phyloP scores from a whole-genome alignment of 208 protist species.

The Plasmodiophora brassicae region DNA sequence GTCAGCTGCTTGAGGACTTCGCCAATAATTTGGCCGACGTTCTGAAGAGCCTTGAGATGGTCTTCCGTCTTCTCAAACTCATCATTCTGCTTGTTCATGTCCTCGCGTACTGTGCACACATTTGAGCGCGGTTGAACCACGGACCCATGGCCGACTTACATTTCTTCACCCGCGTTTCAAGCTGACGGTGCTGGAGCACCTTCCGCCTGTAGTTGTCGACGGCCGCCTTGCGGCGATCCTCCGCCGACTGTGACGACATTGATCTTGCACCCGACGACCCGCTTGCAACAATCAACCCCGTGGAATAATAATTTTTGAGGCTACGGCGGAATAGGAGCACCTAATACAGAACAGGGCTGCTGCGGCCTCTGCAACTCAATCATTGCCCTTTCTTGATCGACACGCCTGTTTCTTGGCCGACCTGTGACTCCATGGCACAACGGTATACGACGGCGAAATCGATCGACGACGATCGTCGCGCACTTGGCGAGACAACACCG shows the following conservation, averaged over 20 bases:
- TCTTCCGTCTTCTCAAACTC: slow-evolving; percentile 91
- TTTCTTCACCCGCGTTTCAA: slow-evolving; percentile 53
- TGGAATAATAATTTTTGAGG: no score
- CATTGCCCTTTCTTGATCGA: no score
- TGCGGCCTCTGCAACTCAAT: no score
- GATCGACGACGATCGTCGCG: no score
- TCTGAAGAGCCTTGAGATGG: slow-evolving; percentile 93
- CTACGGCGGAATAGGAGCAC: no score
- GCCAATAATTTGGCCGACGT: slow-evolving; percentile 95
- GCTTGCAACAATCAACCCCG: no score
- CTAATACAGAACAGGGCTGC: no score
- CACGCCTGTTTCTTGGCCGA: no score
- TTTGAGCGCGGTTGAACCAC: not conserved
- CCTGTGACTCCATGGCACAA: no score
- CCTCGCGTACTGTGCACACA: slow-evolving; percentile 53
- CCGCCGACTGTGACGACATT: not conserved
- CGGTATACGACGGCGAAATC: no score
- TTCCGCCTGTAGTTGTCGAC: slow-evolving; percentile 60
- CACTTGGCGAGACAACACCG: no score
- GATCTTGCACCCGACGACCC: not conserved
- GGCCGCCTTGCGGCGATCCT: slow-evolving; percentile 19
- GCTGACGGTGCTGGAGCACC: slow-evolving; percentile 65
- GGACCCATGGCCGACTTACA: slow-evolving; percentile 45
- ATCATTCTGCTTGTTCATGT: slow-evolving; percentile 68
- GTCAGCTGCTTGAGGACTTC: slow-evolving; percentile 92